Conservation (phyloP, 106 monocot species). For the Dendrobium catenatum region DNA sequence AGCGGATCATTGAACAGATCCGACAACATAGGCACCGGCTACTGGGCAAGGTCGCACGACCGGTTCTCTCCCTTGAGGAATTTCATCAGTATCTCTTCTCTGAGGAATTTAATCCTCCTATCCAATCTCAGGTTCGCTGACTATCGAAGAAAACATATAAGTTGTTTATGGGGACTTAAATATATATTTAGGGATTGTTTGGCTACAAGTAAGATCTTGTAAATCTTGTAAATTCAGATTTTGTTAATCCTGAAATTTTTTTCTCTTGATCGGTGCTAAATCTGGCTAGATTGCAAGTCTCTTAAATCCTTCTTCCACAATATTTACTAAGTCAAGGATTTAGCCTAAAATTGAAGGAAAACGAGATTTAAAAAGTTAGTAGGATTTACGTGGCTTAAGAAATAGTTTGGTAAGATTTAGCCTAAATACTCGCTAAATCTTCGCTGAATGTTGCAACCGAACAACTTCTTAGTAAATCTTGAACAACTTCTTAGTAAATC, state of each 20-base stretch:
- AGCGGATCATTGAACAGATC: constrained; percentile 52
- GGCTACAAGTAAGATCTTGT: too few relatives aligned
- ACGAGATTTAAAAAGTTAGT: not conserved
- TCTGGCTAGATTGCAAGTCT: too few relatives aligned
- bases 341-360: too few relatives aligned
- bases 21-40: constrained; percentile 23
- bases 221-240: too few relatives aligned
- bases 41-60: constrained; percentile 16
- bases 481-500: not conserved
- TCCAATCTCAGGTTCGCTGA: constrained; percentile 37
- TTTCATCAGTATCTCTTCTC: constrained; percentile 68
- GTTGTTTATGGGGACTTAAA: not conserved
- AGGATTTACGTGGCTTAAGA: not conserved
- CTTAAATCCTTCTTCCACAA: too few relatives aligned
- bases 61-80: constrained; percentile 46
- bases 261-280: too few relatives aligned
- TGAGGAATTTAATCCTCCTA: constrained; percentile 65
- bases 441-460: too few relatives aligned
- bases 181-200: not conserved
- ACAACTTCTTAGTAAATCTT: not conserved
- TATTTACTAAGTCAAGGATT: too few relatives aligned
- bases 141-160: not conserved
- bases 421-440: too few relatives aligned
- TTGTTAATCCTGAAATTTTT: too few relatives aligned
- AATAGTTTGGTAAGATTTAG: too few relatives aligned